Base-by-base conservation (phyloP, 2,329 filamentous ascomycete genomes). In the Neopestalotiopsis sp. region DNA sequence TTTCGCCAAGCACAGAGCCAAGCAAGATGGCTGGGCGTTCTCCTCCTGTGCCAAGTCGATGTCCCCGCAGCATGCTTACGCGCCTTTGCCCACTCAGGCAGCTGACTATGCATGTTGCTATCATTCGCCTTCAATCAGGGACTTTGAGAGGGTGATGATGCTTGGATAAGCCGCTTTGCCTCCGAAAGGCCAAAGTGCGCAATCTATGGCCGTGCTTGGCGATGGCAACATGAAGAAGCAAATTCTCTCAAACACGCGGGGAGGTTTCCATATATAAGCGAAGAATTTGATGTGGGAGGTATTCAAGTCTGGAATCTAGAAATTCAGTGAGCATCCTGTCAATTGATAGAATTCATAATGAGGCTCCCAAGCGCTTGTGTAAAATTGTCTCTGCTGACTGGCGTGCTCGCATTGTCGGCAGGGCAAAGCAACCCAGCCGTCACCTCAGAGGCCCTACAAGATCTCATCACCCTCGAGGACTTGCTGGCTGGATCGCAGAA, bases 401-500 rank as follows among this genome's bases (percentile, higher is more conserved):
- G 49, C 20, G 32, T 30, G n/a, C 34, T 58, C 24, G 24, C 61
- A 3, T 45, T 12, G 20, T 42, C 64, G 4, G 28, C 40, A n/a
- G 70, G 72, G 69, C 58, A 45, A 49, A 20, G 72, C 74, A 79
- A 79, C 74, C 72, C 74, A 14, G 74, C 75, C 42, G 81, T 83
- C 68, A 78, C 78, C 57, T 81, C 80, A 14, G 76, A 80, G 62
- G 75, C 77, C 70, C 81, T 84, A 32, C 81, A 82, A 70, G 75
- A 78, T 63, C 75, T 77, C 10, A 76, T 86, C 74, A 81, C 74
- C 49, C 73, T 81, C 71, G 76, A 82, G 28, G 78, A 80, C 66
- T 81, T 87, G 38, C 76, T 84, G 42, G 78, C 78, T 5, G 82
- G 82, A 42, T 80, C 84, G 5, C 76, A 84, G 72, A 81, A 81